Evolutionary conservation across 2,329 filamentous ascomycete genomes (phyloP).

Genomic region (Botrytis cinerea): DNA sequence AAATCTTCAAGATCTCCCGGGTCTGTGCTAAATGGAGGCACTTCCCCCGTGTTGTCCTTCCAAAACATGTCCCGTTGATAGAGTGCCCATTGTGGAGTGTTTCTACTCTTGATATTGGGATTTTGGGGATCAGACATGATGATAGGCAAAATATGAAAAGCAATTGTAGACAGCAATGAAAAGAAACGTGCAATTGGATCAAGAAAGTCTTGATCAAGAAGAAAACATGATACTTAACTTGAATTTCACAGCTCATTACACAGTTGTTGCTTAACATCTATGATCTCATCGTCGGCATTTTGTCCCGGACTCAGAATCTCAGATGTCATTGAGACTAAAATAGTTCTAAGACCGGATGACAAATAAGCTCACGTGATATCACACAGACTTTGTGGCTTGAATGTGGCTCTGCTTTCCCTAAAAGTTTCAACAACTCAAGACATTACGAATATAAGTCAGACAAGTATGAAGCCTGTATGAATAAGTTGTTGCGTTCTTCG

Average conservation of each 20-base stretch:
- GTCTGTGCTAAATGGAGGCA: constrained; percentile 55
- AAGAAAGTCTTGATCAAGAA: neutral
- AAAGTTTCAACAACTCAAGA: neutral
- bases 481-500: neutral
- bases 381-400: neutral
- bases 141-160: neutral
- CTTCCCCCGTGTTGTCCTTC: constrained; percentile 51
- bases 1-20: constrained; percentile 60
- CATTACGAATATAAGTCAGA: neutral
- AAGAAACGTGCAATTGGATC: neutral
- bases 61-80: constrained; percentile 59
- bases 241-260: neutral
- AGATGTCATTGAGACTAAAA: neutral
- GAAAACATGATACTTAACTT: constrained; percentile 10
- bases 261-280: neutral
- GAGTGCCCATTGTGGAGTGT: constrained; percentile 55
- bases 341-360: neutral
- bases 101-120: constrained; percentile 51
- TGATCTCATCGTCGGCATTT: constrained; percentile 17
- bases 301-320: neutral
- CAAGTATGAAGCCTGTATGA: neutral
- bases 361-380: neutral
- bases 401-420: neutral
- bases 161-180: neutral
- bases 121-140: constrained; percentile 50